Evolutionary conservation across 73 alveolate genomes (phyloP).

Genomic region (Urostyla sp.): DNA sequence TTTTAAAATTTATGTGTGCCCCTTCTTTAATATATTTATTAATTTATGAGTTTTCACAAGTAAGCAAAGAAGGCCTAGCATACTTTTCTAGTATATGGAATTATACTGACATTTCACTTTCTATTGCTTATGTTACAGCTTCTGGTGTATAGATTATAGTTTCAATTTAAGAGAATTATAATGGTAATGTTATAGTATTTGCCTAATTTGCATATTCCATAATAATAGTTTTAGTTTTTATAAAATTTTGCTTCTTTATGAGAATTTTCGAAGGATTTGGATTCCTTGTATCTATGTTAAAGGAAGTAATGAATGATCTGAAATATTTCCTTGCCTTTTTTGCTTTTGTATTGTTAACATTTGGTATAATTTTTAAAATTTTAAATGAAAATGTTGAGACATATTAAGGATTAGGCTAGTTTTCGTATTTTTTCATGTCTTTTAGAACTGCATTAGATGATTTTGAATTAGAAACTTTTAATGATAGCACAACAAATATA

Average conservation of each 20-base stretch:
- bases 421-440: conserved; percentile 1
- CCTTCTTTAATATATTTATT: background rate
- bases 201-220: background rate
- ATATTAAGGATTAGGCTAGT: background rate
- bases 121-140: background rate
- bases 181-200: no score
- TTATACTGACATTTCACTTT: background rate
- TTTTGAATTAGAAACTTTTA: background rate
- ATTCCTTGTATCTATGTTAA: background rate
- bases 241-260: background rate
- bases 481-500: background rate
- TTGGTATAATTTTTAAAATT: background rate
- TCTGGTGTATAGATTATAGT: background rate
- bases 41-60: background rate
- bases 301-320: background rate
- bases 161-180: background rate
- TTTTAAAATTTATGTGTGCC: background rate
- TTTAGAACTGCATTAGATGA: conserved; percentile 4
- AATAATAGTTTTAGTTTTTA: background rate
- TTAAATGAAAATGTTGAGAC: background rate
- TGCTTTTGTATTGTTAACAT: background rate
- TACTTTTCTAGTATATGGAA: conserved; percentile 4
- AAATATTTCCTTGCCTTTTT: conserved; percentile 1
- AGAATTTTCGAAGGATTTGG: conserved; percentile 22
- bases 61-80: background rate